These are phyloP conservation scores for Exserohilum turcica DNA, from an alignment of 2,329 filamentous ascomycete species.

Conservation along the genomic window DNA sequence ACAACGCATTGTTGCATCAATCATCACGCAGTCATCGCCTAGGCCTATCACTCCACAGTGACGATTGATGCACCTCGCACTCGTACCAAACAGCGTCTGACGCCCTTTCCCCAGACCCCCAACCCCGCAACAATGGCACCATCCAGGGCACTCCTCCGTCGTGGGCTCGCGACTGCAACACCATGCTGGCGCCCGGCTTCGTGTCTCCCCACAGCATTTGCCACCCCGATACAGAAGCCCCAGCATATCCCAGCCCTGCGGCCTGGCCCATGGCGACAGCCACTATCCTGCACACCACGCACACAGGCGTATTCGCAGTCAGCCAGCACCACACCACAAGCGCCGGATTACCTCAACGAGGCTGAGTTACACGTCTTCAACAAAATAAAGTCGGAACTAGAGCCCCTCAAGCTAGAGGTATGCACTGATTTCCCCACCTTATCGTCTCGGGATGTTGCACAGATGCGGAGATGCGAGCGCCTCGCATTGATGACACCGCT, in stretches of 20 bases:
- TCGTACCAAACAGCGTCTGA: conserved; percentile 14
- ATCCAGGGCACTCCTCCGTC: conserved; percentile 37
- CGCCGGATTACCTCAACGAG: conserved; percentile 56
- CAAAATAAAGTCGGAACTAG: conserved; percentile 50
- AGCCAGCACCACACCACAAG: conserved; percentile 33
- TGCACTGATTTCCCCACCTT: conserved; percentile 18
- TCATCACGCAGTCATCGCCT: conserved; percentile 9
- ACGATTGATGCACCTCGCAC: conserved; percentile 12
- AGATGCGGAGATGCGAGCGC: conserved; percentile 9
- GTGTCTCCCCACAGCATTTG: conserved; percentile 26
- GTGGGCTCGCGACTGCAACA: conserved; percentile 24
- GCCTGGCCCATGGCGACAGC: conserved; percentile 8
- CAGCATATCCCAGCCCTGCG: conserved; percentile 12
- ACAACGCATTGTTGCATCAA: conserved; percentile 17
- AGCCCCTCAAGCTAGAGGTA: conserved; percentile 55
- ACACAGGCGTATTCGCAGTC: conserved; percentile 34
- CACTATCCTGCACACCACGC: conserved; percentile 12
- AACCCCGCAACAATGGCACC: conserved; percentile 38
- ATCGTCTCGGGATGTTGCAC: conserved; percentile 1
- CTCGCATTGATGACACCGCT: conserved; percentile 17
- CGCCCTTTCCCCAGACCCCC: conserved; percentile 2
- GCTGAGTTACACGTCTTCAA: conserved; percentile 55
- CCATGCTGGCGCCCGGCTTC: conserved; percentile 24
- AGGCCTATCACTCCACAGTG: conserved; percentile 9
- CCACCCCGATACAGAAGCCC: conserved; percentile 11